Evolutionary conservation across 768 basidiomycete species (phyloP), one percentile per base, ranked within the genome.

Genomic region (Leccinum variicolor): DNA sequence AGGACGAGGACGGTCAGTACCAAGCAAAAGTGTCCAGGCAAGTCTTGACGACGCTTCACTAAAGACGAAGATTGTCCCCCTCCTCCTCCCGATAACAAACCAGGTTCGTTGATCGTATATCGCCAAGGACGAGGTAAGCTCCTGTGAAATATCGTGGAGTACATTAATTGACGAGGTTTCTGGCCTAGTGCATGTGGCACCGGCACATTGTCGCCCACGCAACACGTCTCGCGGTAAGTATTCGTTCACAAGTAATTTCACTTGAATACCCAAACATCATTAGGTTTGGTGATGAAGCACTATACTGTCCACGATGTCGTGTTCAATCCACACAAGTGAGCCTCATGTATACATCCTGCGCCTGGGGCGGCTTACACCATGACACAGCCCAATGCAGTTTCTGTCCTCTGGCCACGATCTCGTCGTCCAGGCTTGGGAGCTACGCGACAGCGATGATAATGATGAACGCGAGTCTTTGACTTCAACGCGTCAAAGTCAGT

Each of bases 251-350:
- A 47, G 1, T 10, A 19, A 49, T 21, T 26, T n/a, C 15, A 29
- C 13, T 13, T 15, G 53, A 23, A 17, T 43, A 23, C 29, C 33
- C 45, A 54, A 33, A 33, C 7, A 6, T 29, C 45, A 19, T 19
- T 41, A 66, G 69, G 62, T 43, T 59, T 55, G 34, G 56, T 58
- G 9, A 70, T 53, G 17, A 84, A 82, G 60, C 74, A 84, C 58
- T 85, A 84, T 57, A 74, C 80, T 1, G 77, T 87, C 0, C 77
- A 79, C 50, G 83, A 85, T 56, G 73, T 85, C 39, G 79, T 79
- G 21, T 82, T 84, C 56, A 78, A 83, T 63, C 82, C 84, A 1
- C 62, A 56, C 57, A 74, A 77, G 83, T 81, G 64, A 56, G 73
- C 52, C 48, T 5, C 39, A n/a, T 52, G 15, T 7, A 21, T 21